Evolutionary conservation across 2,329 filamentous ascomycete species (phyloP).

Genomic region (Botrytis deweyae): DNA sequence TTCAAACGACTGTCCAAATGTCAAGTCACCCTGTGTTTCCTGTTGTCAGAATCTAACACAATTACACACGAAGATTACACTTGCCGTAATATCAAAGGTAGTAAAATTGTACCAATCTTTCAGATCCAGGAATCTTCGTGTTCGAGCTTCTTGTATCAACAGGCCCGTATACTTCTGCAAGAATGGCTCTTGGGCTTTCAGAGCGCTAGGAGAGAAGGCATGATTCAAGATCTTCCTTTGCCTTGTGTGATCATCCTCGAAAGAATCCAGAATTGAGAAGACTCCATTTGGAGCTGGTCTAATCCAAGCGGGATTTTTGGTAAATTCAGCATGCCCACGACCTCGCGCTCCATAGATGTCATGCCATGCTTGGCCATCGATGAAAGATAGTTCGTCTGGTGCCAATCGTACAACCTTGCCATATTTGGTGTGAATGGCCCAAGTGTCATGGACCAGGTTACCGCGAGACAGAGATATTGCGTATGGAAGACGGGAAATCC

Average conservation of each 20-base stretch:
- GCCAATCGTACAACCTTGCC: not conserved
- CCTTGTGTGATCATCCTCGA: conserved; percentile 28
- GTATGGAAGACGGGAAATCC: not conserved
- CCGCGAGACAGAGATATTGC: not conserved
- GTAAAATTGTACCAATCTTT: conserved; percentile 23
- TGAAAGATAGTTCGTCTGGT: not conserved
- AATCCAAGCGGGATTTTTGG: not conserved
- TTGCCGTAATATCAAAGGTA: conserved; percentile 27
- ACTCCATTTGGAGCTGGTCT: not conserved
- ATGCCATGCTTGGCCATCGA: not conserved
- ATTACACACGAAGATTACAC: conserved; percentile 18
- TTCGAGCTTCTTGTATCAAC: conserved; percentile 1
- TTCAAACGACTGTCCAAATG: not conserved
- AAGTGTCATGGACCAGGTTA: not conserved
- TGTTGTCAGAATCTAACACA: not conserved
- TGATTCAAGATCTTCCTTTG: conserved; percentile 34
- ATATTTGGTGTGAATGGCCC: not conserved
- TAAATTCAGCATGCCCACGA: not conserved
- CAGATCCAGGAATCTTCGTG: conserved; percentile 28
- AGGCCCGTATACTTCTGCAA: conserved; percentile 24
- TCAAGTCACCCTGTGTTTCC: not conserved
- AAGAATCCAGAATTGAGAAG: not conserved
- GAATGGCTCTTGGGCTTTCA: conserved; percentile 37
- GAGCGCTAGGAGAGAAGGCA: conserved; percentile 38
- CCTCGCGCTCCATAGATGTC: not conserved